Base-by-base conservation (phyloP, 2,329 filamentous ascomycete genomes). In the Cladosporium sp. region DNA sequence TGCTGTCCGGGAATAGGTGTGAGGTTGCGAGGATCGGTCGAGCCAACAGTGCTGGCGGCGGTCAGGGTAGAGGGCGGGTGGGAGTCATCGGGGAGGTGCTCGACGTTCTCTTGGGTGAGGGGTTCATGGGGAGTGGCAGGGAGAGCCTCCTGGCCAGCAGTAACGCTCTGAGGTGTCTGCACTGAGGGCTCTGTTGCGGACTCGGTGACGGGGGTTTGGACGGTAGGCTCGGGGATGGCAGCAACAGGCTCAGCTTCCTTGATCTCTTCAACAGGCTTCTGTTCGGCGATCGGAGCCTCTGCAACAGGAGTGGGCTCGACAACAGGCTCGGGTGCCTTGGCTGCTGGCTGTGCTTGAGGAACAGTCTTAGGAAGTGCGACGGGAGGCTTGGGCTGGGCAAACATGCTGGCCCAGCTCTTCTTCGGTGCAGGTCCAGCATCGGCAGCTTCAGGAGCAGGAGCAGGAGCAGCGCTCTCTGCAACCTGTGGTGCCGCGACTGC, bases 81-180 rank as follows among this genome's bases (percentile, higher is more conserved):
- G 42, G 93, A 96, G 57, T 81, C 82, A 75, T 97, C 92, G 63
- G 86, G 88, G 65, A 97, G 82, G 75, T 93, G 90, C 73, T 96
- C 92, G 58, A 97, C 87, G 75, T 97, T 97, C 66, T 87, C 88
- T 77, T 93, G 87, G 25, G 93, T 97, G 64, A 97, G 83, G 68
- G 92, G 86, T 72, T 91, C 90, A 75, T 89, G 87, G 22, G 90
- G 83, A 15, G 89, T 87, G 48, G 83, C 81, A 45, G 93, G 74
- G 20, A 60, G 55, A 25, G 48, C 57, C 13, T 61, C 53, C 34
- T 61, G 55, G 17, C 42, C 47, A 34, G 47, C 36, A 44, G 55
- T 36, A 10, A 28, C 45, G 22, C 45, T 57, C 55, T 50, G 28
- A 20, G 47, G 55, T 44, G 55, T 50, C 48, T 57, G 36, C 9